phyloP scores from a whole-genome alignment of 768 basidiomycete genomes.

The Mycena epipterygia region DNA sequence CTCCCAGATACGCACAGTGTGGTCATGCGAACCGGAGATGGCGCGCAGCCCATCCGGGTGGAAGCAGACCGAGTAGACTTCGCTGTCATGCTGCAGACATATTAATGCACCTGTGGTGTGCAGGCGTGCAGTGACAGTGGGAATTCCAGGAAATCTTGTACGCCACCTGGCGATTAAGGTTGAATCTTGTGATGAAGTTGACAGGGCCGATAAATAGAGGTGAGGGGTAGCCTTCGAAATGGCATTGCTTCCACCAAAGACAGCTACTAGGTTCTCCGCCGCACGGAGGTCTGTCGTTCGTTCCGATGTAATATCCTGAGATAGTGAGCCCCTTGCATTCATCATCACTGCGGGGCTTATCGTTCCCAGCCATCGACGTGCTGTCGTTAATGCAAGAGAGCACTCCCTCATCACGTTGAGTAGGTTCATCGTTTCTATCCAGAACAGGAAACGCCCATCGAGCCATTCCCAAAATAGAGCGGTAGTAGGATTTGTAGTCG shows the following conservation, averaged over 20 bases:
- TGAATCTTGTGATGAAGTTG: neutral
- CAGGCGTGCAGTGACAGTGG: neutral
- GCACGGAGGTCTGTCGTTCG: neutral
- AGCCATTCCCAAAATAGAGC: neutral
- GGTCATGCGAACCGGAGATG: neutral
- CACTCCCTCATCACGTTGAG: neutral
- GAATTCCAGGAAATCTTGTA: neutral
- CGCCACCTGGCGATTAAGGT: neutral
- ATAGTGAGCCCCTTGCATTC: neutral
- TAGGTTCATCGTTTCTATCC: constrained; percentile 12
- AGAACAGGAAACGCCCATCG: neutral
- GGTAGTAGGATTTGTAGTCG: neutral
- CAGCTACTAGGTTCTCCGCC: neutral
- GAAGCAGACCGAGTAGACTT: neutral
- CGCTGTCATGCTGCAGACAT: neutral
- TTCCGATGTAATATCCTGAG: neutral
- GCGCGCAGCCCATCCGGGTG: neutral
- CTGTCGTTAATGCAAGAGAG: neutral
- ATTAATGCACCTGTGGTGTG: neutral
- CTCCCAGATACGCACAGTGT: too few relatives aligned
- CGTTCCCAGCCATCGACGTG: neutral
- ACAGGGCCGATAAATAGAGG: constrained; percentile 5
- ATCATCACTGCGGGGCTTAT: neutral
- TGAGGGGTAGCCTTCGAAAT: neutral
- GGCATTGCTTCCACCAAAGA: neutral